Evolutionary conservation across 306 rosid genomes (phyloP), one percentile per base, ranked within the genome.

Genomic region (Trichosanthes cucumerina): DNA sequence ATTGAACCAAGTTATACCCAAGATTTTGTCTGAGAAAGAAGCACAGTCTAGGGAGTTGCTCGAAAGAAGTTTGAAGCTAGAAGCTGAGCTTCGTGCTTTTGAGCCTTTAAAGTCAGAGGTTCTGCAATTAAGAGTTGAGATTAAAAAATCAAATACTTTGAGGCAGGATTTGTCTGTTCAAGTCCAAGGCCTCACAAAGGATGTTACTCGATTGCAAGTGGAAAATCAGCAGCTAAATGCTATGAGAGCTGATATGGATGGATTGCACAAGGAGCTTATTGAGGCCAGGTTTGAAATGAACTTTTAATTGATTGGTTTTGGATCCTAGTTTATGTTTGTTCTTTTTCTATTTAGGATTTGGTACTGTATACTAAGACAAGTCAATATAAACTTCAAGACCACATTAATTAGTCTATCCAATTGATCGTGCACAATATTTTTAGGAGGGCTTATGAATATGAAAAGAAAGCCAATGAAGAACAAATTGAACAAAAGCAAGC

Each of bases 361-460:
- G 73, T 79, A 70, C 53, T 54, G 43, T 28, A 34, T 43, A 28
- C 24, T 62, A 44, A 72, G 68, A 69, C 52, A 13, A n/a, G 59
- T 47, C 19, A 34, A 64, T 64, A 38, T 80, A 52, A 47, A 65
- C 28, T 79, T 65, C 65, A 78, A 50, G 47, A 21, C 52, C 81
- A 64, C 60, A 52, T 62, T 79, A 64, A 33, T 78, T 63, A 59
- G 14, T 44, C 31, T 70, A 69, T 41, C 11, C 59, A 78, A 79
- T 77, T 85, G 81, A 83, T 79, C 33, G 15, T 77, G 57, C 60
- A 12, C 38, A 76, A 39, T 38, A 43, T 50, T 84, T 78, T 12
- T 79, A 88, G 91, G 88, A 80, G 85, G 79, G 86, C 83, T 70
- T 80, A 65, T 80, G 89, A 86, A 60, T 84, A 79, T 60, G 85